A percentile compares a stretch with the other conserved stretches of the same genome.
These are phyloP conservation scores for Lineolata rhizophorae DNA, from an alignment of 495 filamentous ascomycete genomes.

Conservation along the genomic window DNA sequence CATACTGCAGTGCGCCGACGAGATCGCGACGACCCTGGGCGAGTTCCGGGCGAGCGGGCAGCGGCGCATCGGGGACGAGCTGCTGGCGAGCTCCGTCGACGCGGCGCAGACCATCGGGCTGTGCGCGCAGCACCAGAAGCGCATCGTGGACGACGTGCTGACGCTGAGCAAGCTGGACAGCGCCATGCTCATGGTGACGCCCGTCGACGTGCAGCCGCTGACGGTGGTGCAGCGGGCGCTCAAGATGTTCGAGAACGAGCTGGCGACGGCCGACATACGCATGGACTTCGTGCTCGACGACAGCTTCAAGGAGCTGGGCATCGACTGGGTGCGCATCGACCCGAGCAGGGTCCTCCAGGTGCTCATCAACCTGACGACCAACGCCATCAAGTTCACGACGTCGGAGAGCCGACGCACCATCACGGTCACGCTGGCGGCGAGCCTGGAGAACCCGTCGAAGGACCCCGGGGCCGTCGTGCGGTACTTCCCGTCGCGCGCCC, in stretches of 20 bases:
- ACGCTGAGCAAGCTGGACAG: constrained; percentile 71
- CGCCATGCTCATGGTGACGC: constrained; percentile 38
- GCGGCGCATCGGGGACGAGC: constrained; percentile 9
- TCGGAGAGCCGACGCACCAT: constrained; percentile 34
- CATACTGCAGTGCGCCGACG: constrained; percentile 62
- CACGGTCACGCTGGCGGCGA: constrained; percentile 46
- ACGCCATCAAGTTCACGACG: constrained; percentile 25
- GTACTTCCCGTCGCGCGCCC: constrained; percentile 13
- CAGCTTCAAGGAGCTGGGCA: constrained; percentile 27
- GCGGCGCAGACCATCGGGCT: constrained; percentile 54
- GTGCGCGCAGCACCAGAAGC: constrained; percentile 57
- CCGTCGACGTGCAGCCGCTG: constrained; percentile 42
- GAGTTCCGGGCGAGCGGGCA: constrained; percentile 11
- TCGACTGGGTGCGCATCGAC: constrained; percentile 52
- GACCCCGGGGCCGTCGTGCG: constrained; percentile 6
- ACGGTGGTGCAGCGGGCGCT: constrained; percentile 41
- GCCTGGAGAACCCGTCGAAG: constrained; percentile 11
- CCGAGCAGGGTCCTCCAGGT: constrained; percentile 51
- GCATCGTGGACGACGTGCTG: constrained; percentile 62
- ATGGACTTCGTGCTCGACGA: constrained; percentile 37
- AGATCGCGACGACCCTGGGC: constrained; percentile 35
- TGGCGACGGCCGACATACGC: constrained; percentile 42
- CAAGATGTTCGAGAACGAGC: constrained; percentile 52
- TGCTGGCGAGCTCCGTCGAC: constrained; percentile 41
- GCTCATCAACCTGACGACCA: constrained; percentile 28